These are phyloP conservation scores for Syncephalastrum contaminatum DNA, from an alignment of 371 early-diverging fungal species.

Conservation along the genomic window DNA sequence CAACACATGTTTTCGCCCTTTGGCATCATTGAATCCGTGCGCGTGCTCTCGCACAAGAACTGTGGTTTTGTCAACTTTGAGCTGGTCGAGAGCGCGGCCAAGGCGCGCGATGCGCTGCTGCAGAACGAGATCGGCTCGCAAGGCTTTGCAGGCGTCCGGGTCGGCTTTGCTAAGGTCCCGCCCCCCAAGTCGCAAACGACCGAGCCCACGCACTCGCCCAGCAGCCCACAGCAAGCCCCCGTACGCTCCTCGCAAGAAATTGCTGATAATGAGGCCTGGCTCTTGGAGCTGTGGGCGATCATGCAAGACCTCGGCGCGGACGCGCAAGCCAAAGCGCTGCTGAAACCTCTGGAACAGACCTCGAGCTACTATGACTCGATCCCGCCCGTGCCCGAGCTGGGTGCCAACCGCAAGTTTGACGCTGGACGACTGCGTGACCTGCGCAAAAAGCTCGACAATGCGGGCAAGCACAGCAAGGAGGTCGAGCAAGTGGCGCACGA, in stretches of 20 bases:
- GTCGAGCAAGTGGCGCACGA: constrained; percentile 71
- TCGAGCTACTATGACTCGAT: constrained; percentile 60
- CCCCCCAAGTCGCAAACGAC: constrained; percentile 25
- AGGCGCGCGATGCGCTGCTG: constrained; percentile 84
- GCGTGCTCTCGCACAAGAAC: constrained; percentile 94
- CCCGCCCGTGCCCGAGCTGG: constrained; percentile 72
- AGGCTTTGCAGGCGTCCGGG: constrained; percentile 72
- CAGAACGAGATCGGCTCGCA: constrained; percentile 82
- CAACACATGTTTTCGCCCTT: constrained; percentile 77
- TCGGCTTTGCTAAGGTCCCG: constrained; percentile 93
- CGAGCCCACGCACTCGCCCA: not conserved
- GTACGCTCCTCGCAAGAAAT: constrained; percentile 7
- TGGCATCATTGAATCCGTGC: constrained; percentile 91
- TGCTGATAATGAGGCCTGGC: constrained; percentile 26
- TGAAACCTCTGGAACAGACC: constrained; percentile 24
- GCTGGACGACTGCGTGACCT: constrained; percentile 85
- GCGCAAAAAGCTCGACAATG: constrained; percentile 82
- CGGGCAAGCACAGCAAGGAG: constrained; percentile 51
- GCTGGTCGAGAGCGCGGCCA: constrained; percentile 81
- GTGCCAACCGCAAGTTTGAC: constrained; percentile 67
- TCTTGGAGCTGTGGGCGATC: constrained; percentile 23
- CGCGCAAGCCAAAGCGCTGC: constrained; percentile 6
- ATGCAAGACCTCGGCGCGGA: constrained; percentile 34
- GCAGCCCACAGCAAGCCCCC: constrained; percentile 6
- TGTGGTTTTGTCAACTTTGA: constrained; percentile 97